Percentiles rank a stretch among this genome's conserved stretches.
phyloP scores from a whole-genome alignment of 2,329 filamentous ascomycete species.

The Botrytis tulipae region DNA sequence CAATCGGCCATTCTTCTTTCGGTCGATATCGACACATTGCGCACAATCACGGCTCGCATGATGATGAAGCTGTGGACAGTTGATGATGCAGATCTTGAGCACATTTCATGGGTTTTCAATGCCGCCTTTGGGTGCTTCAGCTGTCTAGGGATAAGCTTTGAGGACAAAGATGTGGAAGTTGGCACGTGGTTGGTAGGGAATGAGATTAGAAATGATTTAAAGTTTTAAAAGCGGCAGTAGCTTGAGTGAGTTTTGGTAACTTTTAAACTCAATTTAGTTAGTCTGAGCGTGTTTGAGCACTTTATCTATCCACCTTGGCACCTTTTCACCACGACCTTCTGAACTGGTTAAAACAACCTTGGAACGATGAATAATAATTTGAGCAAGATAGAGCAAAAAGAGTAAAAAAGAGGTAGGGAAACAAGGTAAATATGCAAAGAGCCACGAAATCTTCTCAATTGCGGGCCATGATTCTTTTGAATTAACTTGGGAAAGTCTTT shows the following conservation, averaged over 20 bases:
- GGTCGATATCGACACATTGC: background rate
- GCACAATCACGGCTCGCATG: background rate
- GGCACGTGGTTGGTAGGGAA: background rate
- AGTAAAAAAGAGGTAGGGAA: background rate
- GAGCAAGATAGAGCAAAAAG: slow-evolving; percentile 14
- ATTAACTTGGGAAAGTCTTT: background rate
- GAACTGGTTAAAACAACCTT: background rate
- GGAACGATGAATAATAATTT: background rate
- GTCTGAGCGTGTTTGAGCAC: slow-evolving; percentile 21
- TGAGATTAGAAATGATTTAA: background rate
- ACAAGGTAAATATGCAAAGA: background rate
- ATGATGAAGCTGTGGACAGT: background rate
- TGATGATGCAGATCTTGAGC: background rate
- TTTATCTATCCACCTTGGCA: slow-evolving; percentile 17
- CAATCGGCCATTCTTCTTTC: background rate
- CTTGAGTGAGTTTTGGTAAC: background rate
- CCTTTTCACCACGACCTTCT: background rate
- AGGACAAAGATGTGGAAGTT: background rate
- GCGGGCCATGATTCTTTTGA: background rate
- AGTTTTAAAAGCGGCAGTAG: background rate
- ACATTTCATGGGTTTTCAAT: background rate
- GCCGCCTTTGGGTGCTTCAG: background rate
- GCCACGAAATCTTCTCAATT: background rate
- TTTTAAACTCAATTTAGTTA: background rate
- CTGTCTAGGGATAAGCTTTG: background rate